Base-by-base conservation (phyloP, 2,329 filamentous ascomycete genomes). In the Eutypella sp. region DNA sequence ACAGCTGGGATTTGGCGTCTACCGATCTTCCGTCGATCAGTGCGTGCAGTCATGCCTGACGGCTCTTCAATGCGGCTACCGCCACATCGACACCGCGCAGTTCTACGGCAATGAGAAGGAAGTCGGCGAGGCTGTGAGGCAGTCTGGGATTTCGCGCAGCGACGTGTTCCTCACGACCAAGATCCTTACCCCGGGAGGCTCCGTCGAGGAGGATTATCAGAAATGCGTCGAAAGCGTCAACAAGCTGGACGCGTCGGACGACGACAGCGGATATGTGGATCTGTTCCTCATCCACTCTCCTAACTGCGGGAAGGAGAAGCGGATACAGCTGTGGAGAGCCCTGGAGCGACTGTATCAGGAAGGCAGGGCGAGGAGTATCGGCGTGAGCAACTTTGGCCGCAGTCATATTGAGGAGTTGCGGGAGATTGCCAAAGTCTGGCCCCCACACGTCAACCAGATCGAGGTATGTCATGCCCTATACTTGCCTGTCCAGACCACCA, bases 1-100 rank as follows among this genome's bases (percentile, higher is more conserved):
- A 20, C 74, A 73, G 23, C 73, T 89, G 9, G 85, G 85, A 11
- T 87, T 89, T 57, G 85, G 85, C 41, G 83, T 88, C 48, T 89
- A 85, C 66, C 76, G 75, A 48, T 80, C 82, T 5, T 71, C 72
- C 3, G 61, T 70, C 31, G 60, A 74, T 36, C 69, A 72, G 50
- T 86, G 82, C 62, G 69, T 74, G 9, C 60, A 72, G 27, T 83
- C 84, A 2, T 69, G 67, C 44, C 62, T 68, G 11, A 65, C 76
- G 50, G 76, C 77, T 3, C 56, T 81, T 33, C 65, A 66, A 6
- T 60, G 66, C 19, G 77, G 78, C 20, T 81, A 81, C 55, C 74
- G 75, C 42, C 78, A 81, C 56, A 70, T 79, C 53, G 76, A 80
- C 62, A 78, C 74, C 10, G 76, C 76, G 2, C 71, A 72, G 6